Evolutionary conservation across 2,329 filamentous ascomycete genomes (phyloP), one percentile per base, ranked within the genome.

Genomic region (Truncatella angustata): DNA sequence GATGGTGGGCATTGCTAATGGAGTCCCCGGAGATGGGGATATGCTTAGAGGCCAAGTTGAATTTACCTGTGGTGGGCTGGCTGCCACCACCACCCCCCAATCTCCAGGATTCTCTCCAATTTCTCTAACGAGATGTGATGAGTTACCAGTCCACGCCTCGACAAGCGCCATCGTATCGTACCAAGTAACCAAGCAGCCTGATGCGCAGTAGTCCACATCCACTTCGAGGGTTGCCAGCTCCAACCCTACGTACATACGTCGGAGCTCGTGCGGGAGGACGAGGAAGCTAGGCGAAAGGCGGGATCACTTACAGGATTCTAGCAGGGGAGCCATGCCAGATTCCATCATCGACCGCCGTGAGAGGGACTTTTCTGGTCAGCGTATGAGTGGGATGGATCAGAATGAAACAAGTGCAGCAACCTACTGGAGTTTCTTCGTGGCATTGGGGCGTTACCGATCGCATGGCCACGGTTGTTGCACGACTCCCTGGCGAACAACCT

Each of bases 261-360:
- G 35, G 36, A 34, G 30, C 21, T 46, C 40, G 54, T 50, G 54
- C 55, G 54, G 56, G 59, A 54, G 49, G 49, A 56, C 39, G 43
- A 51, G 53, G 39, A 54, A 57, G 54, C 58, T 55, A 59, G 58
- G 58, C 59, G 55, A 61, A 61, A 58, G 54, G 59, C 60, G 60
- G 60, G 58, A 62, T 62, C 60, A 59, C 59, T 39, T 55, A 60
- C 59, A 61, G 52, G 52, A 55, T 52, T 34, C 43, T 42, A 45
- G 47, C 51, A 54, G 56, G 60, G 59, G 49, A 57, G 52, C 55
- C 55, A 60, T 60, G 60, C 55, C 58, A 56, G 49, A 56, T 53
- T 50, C 57, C 60, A 39, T 26, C 42, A 51, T 51, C 32, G 39
- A 21, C 24, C 24, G 47, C 36, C n/a, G n/a, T n/a, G n/a, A n/a